Conservation (phyloP, 2,329 filamentous ascomycete species). For the Tolypocladium tropicale region DNA sequence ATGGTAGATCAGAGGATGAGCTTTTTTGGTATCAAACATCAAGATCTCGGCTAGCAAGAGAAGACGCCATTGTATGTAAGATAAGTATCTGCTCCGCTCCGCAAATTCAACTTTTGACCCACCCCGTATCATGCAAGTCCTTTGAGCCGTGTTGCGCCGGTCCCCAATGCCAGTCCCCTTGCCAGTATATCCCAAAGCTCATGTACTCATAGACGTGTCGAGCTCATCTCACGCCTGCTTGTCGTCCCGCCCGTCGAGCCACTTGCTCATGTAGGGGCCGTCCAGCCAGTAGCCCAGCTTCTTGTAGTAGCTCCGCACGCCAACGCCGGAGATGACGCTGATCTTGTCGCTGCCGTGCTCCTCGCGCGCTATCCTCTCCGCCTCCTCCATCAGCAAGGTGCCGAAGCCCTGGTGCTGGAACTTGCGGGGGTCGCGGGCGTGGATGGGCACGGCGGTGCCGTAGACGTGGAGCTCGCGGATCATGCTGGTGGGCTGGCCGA, state of each 20-base stretch:
- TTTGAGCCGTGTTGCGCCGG: background rate
- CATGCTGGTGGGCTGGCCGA: slow-evolving; percentile 77
- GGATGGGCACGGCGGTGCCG: slow-evolving; percentile 92
- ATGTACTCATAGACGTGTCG: background rate
- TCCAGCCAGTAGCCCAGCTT: slow-evolving; percentile 91
- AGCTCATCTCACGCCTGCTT: background rate
- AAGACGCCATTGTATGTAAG: background rate
- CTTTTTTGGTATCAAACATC: background rate
- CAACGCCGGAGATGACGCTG: slow-evolving; percentile 95
- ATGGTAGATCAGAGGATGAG: background rate
- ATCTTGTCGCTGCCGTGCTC: slow-evolving; percentile 94
- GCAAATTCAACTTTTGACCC: background rate
- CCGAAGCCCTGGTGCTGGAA: slow-evolving; percentile 98
- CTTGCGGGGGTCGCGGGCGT: slow-evolving; percentile 88
- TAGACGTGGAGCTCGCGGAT: slow-evolving; percentile 96
- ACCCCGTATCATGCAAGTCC: background rate
- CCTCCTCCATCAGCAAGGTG: slow-evolving; percentile 94
- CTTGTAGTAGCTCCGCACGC: slow-evolving; percentile 88
- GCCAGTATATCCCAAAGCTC: background rate
- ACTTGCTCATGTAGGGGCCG: slow-evolving; percentile 73
- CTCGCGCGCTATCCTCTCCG: slow-evolving; percentile 85
- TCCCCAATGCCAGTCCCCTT: background rate
- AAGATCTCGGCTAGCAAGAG: background rate
- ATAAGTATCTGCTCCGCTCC: background rate
- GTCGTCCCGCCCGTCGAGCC: slow-evolving; percentile 38